Evolutionary conservation across 2,329 filamentous ascomycete genomes (phyloP), one percentile per base, ranked within the genome.

Genomic region (Fusarium sp.): DNA sequence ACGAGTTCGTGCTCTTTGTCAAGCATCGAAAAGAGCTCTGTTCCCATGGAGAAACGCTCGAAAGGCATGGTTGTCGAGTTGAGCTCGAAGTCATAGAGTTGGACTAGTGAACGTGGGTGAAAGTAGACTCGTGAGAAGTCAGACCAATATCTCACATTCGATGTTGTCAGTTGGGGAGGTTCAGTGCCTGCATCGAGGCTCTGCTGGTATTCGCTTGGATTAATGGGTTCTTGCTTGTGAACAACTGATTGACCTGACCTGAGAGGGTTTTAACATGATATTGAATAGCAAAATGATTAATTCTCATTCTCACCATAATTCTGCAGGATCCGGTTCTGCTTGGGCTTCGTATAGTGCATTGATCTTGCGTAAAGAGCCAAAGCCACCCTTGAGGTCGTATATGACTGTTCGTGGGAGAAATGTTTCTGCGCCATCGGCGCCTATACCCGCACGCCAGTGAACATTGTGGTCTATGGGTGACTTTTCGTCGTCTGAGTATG

Each of bases 111-210:
- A 59, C 89, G 90, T 12, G 96, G 96, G 78, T 98, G 95, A 79
- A 93, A 98, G 81, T 90, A 99, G n/a, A 96, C 88, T 30, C 94
- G 90, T 74, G 93, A 97, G 81, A 94, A 98, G 81, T 99, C 96
- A 35, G 94, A 97, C 95, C 96, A 99, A 83, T 96, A 98, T 58
- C 94, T 89, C n/a, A 98, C 92, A 14, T 89, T 88, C 10, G 90
- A 88, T 3, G 90, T 85, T 2, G 87, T 91, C 23, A 97, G 86
- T 56, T 85, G 83, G 0, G 92, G 87, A 0, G 92, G 88, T 9
- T 91, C 86, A 6, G 88, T 80, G 26, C 94, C 94, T 33, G 89
- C 82, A 73, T 98, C 93, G 6, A 98, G 88, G 70, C 90, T 92
- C 76, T 89, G 87, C 77, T 97, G 94, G 80, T 97, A 98, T 49